Conservation (phyloP, 1,139 yeast species). For the Hemisphaericaspora lyxosophila region DNA sequence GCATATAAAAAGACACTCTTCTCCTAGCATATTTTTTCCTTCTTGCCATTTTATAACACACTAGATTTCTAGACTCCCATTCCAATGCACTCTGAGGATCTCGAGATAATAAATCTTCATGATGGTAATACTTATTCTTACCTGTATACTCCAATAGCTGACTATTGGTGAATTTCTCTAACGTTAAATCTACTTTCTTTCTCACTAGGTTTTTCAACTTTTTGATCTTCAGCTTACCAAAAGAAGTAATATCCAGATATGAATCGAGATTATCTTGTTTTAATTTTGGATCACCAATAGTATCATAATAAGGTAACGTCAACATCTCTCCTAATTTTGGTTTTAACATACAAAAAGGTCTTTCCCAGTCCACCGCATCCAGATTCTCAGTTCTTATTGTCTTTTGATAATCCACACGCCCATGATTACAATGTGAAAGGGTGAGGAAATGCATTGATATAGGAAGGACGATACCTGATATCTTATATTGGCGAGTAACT, state of each 20-base stretch:
- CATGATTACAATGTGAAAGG: slow-evolving; percentile 56
- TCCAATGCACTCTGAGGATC: slow-evolving; percentile 26
- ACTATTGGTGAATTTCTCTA: slow-evolving; percentile 24
- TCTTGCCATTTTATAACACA: slow-evolving; percentile 64
- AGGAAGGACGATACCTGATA: slow-evolving; percentile 35
- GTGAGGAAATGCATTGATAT: slow-evolving; percentile 48
- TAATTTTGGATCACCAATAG: slow-evolving; percentile 11
- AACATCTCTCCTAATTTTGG: slow-evolving; percentile 23
- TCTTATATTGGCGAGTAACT: slow-evolving; percentile 50
- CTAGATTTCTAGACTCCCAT: slow-evolving; percentile 35
- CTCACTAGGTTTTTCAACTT: slow-evolving; percentile 13
- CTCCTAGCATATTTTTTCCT: slow-evolving; percentile 57
- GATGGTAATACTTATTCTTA: slow-evolving; percentile 18
- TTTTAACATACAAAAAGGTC: slow-evolving; percentile 49
- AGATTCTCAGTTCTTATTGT: slow-evolving; percentile 32
- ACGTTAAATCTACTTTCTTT: slow-evolving; percentile 20
- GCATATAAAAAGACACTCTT: slow-evolving; percentile 50
- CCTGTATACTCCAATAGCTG: slow-evolving; percentile 29
- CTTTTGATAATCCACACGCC: slow-evolving; percentile 50
- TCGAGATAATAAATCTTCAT: slow-evolving; percentile 21
- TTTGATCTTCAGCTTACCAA: slow-evolving; percentile 7
- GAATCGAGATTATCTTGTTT: slow-evolving; percentile 1
- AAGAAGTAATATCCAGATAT: slow-evolving; percentile 1
- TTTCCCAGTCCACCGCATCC: slow-evolving; percentile 52
- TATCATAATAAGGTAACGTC: slow-evolving; percentile 12